Conservation (phyloP, 2,329 filamentous ascomycete genomes). For the Chalara sp. region DNA sequence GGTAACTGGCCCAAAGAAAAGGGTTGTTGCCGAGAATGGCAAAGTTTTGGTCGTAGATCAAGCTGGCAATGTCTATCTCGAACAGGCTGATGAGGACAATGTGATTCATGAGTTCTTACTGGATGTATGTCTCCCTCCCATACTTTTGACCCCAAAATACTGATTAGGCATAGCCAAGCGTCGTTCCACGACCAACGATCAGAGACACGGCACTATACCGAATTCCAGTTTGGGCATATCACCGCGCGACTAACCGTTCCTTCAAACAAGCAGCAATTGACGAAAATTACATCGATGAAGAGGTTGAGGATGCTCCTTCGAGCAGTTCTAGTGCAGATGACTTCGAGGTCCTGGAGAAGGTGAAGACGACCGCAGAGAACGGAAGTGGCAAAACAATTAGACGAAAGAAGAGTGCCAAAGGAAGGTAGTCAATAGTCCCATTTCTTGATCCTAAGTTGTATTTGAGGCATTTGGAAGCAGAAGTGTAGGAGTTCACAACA, state of each 20-base stretch:
- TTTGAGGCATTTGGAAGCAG: too few relatives aligned
- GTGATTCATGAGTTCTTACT: constrained; percentile 76
- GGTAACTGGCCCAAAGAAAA: constrained; percentile 72
- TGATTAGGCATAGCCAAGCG: constrained; percentile 55
- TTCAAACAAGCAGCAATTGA: constrained; percentile 33
- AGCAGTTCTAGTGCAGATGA: constrained; percentile 54
- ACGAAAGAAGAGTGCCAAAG: constrained; percentile 21
- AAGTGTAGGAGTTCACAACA: too few relatives aligned
- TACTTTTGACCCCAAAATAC: constrained; percentile 20
- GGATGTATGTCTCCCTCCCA: constrained; percentile 56
- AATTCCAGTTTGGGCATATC: constrained; percentile 69
- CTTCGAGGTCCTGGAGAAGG: constrained; percentile 57
- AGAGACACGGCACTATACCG: constrained; percentile 77
- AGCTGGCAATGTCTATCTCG: constrained; percentile 87
- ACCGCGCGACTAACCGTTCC: constrained; percentile 44
- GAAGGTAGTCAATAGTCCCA: too few relatives aligned
- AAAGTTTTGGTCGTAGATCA: constrained; percentile 93
- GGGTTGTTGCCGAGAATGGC: constrained; percentile 88
- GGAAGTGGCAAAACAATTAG: constrained; percentile 19
- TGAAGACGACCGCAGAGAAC: constrained; percentile 23
- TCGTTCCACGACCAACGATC: constrained; percentile 71
- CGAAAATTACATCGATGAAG: constrained; percentile 31
- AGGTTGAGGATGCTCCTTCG: constrained; percentile 35
- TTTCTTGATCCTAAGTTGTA: too few relatives aligned
- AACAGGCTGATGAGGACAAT: constrained; percentile 84